A percentile compares a stretch with the other conserved stretches of the same genome.
phyloP scores from a whole-genome alignment of 2,329 filamentous ascomycete species.

The Cladophialophora chaetospira region DNA sequence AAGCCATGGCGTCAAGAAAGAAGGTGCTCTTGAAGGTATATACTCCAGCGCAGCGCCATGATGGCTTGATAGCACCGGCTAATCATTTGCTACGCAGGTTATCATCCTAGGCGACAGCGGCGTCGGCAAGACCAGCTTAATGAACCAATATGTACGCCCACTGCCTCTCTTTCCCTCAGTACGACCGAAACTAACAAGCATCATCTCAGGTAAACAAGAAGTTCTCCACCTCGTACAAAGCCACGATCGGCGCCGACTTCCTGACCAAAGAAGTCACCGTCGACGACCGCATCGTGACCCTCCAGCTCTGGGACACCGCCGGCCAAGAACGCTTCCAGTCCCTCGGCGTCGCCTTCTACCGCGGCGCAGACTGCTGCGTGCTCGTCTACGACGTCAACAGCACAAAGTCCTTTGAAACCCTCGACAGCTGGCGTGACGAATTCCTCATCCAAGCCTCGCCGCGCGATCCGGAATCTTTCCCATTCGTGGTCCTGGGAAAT shows the following conservation, averaged over 20 bases:
- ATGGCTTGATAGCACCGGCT: conserved; percentile 17
- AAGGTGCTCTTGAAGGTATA: conserved; percentile 86
- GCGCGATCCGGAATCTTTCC: conserved; percentile 94
- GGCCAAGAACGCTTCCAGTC: conserved; percentile 98
- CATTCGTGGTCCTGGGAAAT: conserved; percentile 97
- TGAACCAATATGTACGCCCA: conserved; percentile 98
- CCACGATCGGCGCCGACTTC: conserved; percentile 98
- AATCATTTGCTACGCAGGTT: conserved; percentile 61
- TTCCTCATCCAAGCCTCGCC: conserved; percentile 97
- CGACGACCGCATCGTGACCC: conserved; percentile 94
- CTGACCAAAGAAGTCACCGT: conserved; percentile 97
- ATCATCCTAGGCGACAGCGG: conserved; percentile 99
- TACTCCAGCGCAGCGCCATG: conserved; percentile 28
- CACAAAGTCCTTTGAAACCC: conserved; percentile 96
- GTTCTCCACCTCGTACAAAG: conserved; percentile 99
- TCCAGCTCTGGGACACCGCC: conserved; percentile 99
- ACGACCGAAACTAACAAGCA: conserved; percentile 10
- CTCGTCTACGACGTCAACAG: conserved; percentile 99
- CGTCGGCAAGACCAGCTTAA: conserved; percentile 98
- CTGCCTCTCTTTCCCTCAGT: background rate
- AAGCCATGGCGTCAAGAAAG: conserved; percentile 74
- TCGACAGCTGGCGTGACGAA: conserved; percentile 98
- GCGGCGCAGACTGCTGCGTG: conserved; percentile 96
- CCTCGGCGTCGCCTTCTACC: conserved; percentile 94
- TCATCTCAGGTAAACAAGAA: conserved; percentile 92